Evolutionary conservation across 2,329 filamentous ascomycete genomes (phyloP).

Genomic region (Fonsecaea multimorphosa): DNA sequence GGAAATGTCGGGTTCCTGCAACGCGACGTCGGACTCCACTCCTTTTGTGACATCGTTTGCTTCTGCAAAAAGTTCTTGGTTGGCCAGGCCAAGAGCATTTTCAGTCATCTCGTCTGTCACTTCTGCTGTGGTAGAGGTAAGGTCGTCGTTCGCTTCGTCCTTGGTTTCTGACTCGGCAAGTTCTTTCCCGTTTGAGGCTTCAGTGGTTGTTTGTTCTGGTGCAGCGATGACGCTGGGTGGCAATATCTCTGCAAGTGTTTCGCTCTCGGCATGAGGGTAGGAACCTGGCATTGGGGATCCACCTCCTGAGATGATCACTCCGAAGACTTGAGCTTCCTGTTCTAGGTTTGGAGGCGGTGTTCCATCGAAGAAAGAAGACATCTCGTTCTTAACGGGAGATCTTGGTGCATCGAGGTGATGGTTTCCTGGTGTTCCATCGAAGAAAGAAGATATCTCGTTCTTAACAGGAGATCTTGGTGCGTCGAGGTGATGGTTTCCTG

Average conservation of each 20-base stretch:
- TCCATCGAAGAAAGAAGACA: slow-evolving; percentile 24
- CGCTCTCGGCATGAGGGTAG: slow-evolving; percentile 1
- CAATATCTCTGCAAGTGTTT: slow-evolving; percentile 2
- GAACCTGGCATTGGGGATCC: slow-evolving; percentile 22
- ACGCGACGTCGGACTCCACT: background rate
- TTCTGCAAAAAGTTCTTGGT: slow-evolving; percentile 5
- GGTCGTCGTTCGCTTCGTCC: background rate
- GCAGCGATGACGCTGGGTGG: background rate
- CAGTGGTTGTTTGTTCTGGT: slow-evolving; percentile 9
- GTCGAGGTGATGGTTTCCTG: no score
- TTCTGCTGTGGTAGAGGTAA: background rate
- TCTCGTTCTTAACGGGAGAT: slow-evolving; percentile 24
- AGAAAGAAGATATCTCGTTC: no score
- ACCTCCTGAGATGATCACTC: slow-evolving; percentile 28
- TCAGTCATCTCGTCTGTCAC: slow-evolving; percentile 1
- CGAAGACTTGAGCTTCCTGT: slow-evolving; percentile 18
- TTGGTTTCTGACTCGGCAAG: background rate
- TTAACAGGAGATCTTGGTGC: no score
- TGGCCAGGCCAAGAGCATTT: slow-evolving; percentile 11
- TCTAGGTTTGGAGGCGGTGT: slow-evolving; percentile 18
- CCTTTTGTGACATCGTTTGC: slow-evolving; percentile 2
- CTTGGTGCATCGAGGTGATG: slow-evolving; percentile 8
- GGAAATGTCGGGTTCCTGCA: background rate
- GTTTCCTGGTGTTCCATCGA: no score
- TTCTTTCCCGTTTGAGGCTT: slow-evolving; percentile 4